Conservation (phyloP, 768 basidiomycete species). For the Lyophyllum shimeji region DNA sequence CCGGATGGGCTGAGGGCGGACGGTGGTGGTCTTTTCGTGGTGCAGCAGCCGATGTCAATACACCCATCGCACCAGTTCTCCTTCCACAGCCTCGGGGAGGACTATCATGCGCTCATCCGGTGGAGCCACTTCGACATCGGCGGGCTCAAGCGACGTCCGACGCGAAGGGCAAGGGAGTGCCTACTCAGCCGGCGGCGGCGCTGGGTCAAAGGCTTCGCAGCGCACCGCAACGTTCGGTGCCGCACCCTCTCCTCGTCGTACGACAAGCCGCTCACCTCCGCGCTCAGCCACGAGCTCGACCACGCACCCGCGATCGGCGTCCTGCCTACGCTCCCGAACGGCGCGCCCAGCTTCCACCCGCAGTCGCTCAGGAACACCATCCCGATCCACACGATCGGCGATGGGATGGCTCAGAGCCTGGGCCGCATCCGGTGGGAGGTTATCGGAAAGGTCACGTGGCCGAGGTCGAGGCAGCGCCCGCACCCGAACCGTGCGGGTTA, state of each 20-base stretch:
- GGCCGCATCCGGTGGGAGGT: slow-evolving; percentile 60
- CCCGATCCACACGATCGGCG: slow-evolving; percentile 55
- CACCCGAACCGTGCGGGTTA: too few species aligned
- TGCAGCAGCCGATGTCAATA: slow-evolving; percentile 55
- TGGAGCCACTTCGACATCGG: slow-evolving; percentile 59
- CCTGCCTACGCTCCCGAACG: slow-evolving; percentile 85
- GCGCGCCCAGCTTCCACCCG: slow-evolving; percentile 33
- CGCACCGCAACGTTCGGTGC: slow-evolving; percentile 37
- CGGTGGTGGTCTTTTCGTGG: slow-evolving; percentile 1
- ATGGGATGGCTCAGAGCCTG: slow-evolving; percentile 60
- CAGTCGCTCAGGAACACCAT: slow-evolving; percentile 44
- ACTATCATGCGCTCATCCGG: slow-evolving; percentile 78
- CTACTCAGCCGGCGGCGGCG: slow-evolving; percentile 35
- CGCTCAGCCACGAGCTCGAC: slow-evolving; percentile 64
- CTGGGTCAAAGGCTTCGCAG: slow-evolving; percentile 56
- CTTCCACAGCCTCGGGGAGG: slow-evolving; percentile 72
- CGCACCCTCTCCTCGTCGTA: slow-evolving; percentile 55
- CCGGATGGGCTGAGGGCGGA: neutral
- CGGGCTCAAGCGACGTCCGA: slow-evolving; percentile 61
- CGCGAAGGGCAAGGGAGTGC: slow-evolving; percentile 68
- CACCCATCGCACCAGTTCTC: slow-evolving; percentile 86
- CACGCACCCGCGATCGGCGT: slow-evolving; percentile 42
- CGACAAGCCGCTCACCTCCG: slow-evolving; percentile 76
- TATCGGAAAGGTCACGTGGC: slow-evolving; percentile 51
- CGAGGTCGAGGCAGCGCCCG: slow-evolving; percentile 29